Percentiles rank a stretch among this genome's conserved stretches.
These are phyloP conservation scores for Trichoderma arundinaceum DNA, from an alignment of 2,329 filamentous ascomycete genomes.

Conservation along the genomic window DNA sequence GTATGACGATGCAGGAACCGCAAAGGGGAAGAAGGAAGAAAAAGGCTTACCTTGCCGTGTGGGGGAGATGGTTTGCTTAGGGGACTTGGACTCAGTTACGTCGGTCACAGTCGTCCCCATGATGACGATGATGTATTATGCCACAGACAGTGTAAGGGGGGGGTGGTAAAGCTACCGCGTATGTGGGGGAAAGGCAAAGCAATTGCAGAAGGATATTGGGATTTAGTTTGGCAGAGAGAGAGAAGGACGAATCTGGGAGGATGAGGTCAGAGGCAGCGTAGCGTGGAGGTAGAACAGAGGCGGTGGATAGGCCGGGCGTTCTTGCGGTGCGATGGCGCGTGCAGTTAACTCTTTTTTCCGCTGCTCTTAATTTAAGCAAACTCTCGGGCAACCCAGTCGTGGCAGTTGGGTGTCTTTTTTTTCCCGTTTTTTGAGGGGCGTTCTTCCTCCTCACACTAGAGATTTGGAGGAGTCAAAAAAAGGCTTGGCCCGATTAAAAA, in stretches of 20 bases:
- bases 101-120: conserved; percentile 54
- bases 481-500: conserved; percentile 2
- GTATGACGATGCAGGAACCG: conserved; percentile 33
- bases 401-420: conserved; percentile 3
- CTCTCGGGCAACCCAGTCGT: conserved; percentile 14
- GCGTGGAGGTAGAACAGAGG: conserved; percentile 34
- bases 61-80: conserved; percentile 52
- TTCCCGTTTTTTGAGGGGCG: conserved; percentile 4
- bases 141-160: conserved; percentile 35
- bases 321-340: conserved; percentile 27
- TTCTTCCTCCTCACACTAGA: conserved; percentile 1
- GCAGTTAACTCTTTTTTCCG: conserved; percentile 18
- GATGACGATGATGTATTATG: conserved; percentile 56
- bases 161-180: conserved; percentile 39
- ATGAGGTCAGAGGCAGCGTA: conserved; percentile 50
- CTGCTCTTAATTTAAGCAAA: conserved; percentile 21
- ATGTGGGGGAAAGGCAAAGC: conserved; percentile 41
- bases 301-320: conserved; percentile 30
- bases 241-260: conserved; percentile 41
- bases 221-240: conserved; percentile 33
- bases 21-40: conserved; percentile 33
- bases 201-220: conserved; percentile 22
- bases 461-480: background rate
- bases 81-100: conserved; percentile 56
- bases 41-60: conserved; percentile 51